These are phyloP conservation scores for Ephemerocybe angulata DNA, from an alignment of 768 basidiomycete genomes.

Conservation along the genomic window DNA sequence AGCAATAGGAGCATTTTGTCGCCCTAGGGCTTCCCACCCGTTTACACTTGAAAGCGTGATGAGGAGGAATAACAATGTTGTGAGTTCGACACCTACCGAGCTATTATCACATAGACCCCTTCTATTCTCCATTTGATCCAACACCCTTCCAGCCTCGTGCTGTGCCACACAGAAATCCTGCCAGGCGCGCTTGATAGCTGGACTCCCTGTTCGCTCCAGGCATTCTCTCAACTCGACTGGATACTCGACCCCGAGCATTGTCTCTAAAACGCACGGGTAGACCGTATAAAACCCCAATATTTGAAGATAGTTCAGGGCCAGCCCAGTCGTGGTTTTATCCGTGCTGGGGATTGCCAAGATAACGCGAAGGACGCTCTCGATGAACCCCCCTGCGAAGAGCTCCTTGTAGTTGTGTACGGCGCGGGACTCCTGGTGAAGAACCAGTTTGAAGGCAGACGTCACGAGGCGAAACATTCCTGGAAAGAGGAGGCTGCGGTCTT, in stretches of 20 bases:
- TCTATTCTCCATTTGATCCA: too few species aligned
- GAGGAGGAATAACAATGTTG: too few species aligned
- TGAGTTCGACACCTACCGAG: too few species aligned
- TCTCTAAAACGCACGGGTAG: not conserved
- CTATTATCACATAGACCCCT: too few species aligned
- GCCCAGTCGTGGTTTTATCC: not conserved
- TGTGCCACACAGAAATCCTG: too few species aligned
- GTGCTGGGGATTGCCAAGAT: not conserved
- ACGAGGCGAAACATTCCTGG: not conserved
- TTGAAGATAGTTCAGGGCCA: not conserved
- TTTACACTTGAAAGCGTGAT: too few species aligned
- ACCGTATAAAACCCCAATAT: not conserved
- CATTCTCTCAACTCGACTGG: too few species aligned
- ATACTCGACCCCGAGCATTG: too few species aligned
- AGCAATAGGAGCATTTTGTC: not conserved
- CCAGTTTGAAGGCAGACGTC: not conserved
- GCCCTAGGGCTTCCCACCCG: too few species aligned
- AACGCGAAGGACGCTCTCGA: not conserved
- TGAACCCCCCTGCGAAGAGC: not conserved
- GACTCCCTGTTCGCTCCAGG: too few species aligned
- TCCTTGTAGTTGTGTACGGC: not conserved
- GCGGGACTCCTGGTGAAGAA: not conserved
- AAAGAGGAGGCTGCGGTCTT: not conserved
- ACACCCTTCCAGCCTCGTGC: too few species aligned
- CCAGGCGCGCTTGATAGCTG: too few species aligned